Conservation (phyloP, 192 early-diverging fungal species). For the Backusella sp. region DNA sequence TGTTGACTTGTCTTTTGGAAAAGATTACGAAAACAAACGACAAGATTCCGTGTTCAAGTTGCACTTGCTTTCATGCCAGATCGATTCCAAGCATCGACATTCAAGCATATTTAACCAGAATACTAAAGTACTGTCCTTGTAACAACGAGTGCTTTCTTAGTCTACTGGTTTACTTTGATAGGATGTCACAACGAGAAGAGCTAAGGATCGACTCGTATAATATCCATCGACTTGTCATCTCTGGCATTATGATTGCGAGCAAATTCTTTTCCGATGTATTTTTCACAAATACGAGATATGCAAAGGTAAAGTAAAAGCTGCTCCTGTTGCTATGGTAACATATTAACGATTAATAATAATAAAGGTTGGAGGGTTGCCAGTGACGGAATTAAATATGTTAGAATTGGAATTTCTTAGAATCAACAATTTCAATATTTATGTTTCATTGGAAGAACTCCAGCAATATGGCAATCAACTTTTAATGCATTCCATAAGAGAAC, state of each 20-base stretch:
- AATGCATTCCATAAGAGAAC: constrained; percentile 28
- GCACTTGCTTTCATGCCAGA: constrained; percentile 88
- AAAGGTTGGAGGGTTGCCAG: constrained; percentile 83
- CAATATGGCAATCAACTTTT: constrained; percentile 72
- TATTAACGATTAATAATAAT: neutral
- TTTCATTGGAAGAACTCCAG: constrained; percentile 79
- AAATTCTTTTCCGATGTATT: constrained; percentile 94
- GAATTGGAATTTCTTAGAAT: constrained; percentile 86
- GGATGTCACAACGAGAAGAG: constrained; percentile 64
- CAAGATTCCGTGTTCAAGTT: constrained; percentile 36
- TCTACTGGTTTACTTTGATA: constrained; percentile 84
- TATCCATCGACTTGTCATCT: constrained; percentile 87
- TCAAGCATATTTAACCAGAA: constrained; percentile 77
- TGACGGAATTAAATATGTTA: constrained; percentile 83
- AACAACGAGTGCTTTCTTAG: constrained; percentile 86
- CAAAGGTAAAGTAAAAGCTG: constrained; percentile 46
- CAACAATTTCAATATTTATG: constrained; percentile 79
- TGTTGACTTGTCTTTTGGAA: constrained; percentile 58
- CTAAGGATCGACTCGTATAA: constrained; percentile 68
- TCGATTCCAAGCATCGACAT: constrained; percentile 89
- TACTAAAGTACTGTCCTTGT: constrained; percentile 92
- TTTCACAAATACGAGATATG: constrained; percentile 88
- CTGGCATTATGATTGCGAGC: constrained; percentile 80
- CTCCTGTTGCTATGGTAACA: neutral
- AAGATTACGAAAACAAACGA: constrained; percentile 60